These are phyloP conservation scores for Avena insularis DNA, from an alignment of 176 grass and related monocot genomes.

Conservation along the genomic window DNA sequence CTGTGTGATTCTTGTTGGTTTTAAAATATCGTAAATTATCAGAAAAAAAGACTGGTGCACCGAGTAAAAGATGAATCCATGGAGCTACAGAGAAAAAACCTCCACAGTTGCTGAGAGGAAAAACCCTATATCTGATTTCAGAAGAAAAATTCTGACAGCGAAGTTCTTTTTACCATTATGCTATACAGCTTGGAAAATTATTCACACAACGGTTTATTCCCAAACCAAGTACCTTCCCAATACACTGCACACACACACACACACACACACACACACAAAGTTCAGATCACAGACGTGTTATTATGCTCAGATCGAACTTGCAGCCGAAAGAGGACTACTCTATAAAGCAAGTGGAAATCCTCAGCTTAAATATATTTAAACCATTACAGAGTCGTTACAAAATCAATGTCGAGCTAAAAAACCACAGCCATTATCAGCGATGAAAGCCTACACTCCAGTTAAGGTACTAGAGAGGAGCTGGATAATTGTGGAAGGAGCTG, in stretches of 20 bases:
- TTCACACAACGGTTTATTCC: neutral
- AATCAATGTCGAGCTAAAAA: neutral
- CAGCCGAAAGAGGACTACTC: neutral
- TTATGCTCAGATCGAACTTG: neutral
- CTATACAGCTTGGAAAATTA: neutral
- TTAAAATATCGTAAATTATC: neutral
- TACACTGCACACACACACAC: neutral
- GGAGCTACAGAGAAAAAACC: neutral
- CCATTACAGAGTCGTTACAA: neutral
- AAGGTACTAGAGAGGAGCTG: neutral
- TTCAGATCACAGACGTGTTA: neutral
- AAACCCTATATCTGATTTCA: neutral
- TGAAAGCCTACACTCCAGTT: neutral
- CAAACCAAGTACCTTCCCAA: neutral
- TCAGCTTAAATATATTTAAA: neutral
- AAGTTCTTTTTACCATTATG: neutral
- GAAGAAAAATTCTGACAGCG: neutral
- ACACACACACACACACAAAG: slow-evolving; percentile 2
- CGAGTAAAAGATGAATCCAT: neutral
- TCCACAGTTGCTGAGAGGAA: neutral
- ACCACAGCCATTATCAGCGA: neutral
- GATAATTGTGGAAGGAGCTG: neutral
- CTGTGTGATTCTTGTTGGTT: neutral
- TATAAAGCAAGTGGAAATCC: neutral
- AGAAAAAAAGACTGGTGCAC: neutral